phyloP scores from a whole-genome alignment of 257 asterid species.

The Thymus quinquecostatus region DNA sequence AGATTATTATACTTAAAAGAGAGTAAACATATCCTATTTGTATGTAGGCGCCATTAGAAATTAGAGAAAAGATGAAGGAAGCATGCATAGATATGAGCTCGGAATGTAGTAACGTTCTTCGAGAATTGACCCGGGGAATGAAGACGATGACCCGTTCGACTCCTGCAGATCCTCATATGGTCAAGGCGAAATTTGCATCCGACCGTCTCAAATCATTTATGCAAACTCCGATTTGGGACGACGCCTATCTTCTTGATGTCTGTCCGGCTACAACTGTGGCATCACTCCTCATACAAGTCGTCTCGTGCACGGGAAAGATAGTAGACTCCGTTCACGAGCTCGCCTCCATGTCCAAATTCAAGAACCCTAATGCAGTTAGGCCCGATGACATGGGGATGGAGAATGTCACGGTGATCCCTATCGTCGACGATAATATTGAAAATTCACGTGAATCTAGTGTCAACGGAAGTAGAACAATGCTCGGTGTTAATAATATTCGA shows the following conservation, averaged over 20 bases:
- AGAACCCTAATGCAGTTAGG: slow-evolving; percentile 24
- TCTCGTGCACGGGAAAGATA: slow-evolving; percentile 45
- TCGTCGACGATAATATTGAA: not conserved
- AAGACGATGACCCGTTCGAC: slow-evolving; percentile 43
- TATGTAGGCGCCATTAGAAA: slow-evolving; percentile 38
- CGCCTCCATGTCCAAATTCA: slow-evolving; percentile 50
- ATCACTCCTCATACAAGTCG: slow-evolving; percentile 45
- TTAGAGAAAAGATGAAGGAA: slow-evolving; percentile 40
- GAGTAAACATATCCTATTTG: too few relatives aligned
- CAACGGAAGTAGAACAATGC: not conserved
- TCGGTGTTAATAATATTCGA: slow-evolving; percentile 3
- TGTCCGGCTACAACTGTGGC: slow-evolving; percentile 47
- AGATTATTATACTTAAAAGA: too few relatives aligned
- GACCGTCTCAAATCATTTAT: slow-evolving; percentile 34
- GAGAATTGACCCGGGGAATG: slow-evolving; percentile 46
- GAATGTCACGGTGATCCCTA: not conserved
- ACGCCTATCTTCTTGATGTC: slow-evolving; percentile 28
- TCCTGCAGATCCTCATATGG: slow-evolving; percentile 28
- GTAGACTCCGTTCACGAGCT: slow-evolving; percentile 54
- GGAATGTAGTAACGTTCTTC: slow-evolving; percentile 50
- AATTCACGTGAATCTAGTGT: not conserved
- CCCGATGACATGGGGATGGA: not conserved
- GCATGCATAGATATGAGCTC: slow-evolving; percentile 48
- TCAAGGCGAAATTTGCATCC: slow-evolving; percentile 43
- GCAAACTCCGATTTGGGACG: slow-evolving; percentile 41